These are phyloP conservation scores for Pythium dissimile DNA, from an alignment of 352 stramenopile genomes.

Conservation along the genomic window DNA sequence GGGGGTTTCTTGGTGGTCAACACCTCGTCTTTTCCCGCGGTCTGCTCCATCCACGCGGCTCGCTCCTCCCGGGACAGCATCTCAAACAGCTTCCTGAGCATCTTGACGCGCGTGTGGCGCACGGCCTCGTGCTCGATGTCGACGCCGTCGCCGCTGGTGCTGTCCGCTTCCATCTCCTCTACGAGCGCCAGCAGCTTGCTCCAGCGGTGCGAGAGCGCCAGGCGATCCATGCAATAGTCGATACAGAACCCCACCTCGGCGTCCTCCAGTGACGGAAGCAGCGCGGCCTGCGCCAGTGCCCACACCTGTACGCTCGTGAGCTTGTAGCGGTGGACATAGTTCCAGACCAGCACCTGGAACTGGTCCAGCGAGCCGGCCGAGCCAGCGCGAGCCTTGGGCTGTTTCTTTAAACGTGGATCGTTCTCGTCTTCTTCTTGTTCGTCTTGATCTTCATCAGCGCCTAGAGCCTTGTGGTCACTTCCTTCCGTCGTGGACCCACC, in stretches of 20 bases:
- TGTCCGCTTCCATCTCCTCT: conserved; percentile 32
- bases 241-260: conserved; percentile 36
- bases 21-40: conserved; percentile 35
- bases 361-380: conserved; percentile 33
- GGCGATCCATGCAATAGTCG: conserved; percentile 34
- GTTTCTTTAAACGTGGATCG: neutral
- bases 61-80: conserved; percentile 56
- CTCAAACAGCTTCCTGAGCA: conserved; percentile 51
- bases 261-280: conserved; percentile 49
- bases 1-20: conserved; percentile 2
- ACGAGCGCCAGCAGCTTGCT: conserved; percentile 40
- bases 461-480: too few species aligned
- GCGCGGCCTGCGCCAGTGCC: conserved; percentile 33
- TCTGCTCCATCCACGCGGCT: conserved; percentile 45
- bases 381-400: neutral
- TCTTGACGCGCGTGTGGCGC: conserved; percentile 30
- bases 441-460: conserved; percentile 7
- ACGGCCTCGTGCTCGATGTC: neutral
- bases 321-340: conserved; percentile 50
- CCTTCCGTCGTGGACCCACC: too few species aligned
- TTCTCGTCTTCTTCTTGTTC: conserved; percentile 8
- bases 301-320: conserved; percentile 44
- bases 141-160: neutral
- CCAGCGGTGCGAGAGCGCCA: conserved; percentile 38
- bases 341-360: conserved; percentile 62